Conservation (phyloP, 2,329 filamentous ascomycete genomes). For the Arthrinium phaeospermum region DNA sequence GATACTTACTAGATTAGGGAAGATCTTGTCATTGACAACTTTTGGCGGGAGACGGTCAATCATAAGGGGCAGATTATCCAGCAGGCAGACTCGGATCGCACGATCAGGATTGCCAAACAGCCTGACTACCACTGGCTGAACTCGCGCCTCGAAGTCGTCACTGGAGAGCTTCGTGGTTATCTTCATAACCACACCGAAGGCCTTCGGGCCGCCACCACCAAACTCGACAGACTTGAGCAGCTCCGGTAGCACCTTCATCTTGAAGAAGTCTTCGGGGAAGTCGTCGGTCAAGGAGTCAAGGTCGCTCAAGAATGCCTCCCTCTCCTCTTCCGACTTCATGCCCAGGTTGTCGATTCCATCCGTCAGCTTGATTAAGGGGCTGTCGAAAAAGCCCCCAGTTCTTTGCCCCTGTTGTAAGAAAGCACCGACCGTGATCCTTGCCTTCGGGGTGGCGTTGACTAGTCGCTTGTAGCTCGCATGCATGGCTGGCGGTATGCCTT, state of each 20-base stretch:
- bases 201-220: conserved; percentile 91
- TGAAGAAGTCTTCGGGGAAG: conserved; percentile 97
- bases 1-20: conserved; percentile 78
- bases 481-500: conserved; percentile 85
- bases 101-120: conserved; percentile 91
- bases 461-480: conserved; percentile 90
- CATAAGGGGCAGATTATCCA: conserved; percentile 89
- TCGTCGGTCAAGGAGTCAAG: conserved; percentile 88
- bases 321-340: conserved; percentile 82
- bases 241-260: conserved; percentile 94
- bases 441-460: conserved; percentile 86
- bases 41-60: conserved; percentile 89
- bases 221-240: conserved; percentile 99
- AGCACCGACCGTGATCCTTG: conserved; percentile 80
- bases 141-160: conserved; percentile 85
- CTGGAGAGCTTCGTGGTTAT: conserved; percentile 85
- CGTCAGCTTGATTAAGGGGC: conserved; percentile 86
- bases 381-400: conserved; percentile 88
- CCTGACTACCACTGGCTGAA: conserved; percentile 86
- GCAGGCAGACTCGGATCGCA: conserved; percentile 85
- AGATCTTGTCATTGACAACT: conserved; percentile 94
- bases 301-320: conserved; percentile 85
- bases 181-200: conserved; percentile 86
- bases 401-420: conserved; percentile 91
- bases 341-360: conserved; percentile 93